phyloP scores from a whole-genome alignment of 768 basidiomycete genomes.

The Holtermanniella nyarrowii region DNA sequence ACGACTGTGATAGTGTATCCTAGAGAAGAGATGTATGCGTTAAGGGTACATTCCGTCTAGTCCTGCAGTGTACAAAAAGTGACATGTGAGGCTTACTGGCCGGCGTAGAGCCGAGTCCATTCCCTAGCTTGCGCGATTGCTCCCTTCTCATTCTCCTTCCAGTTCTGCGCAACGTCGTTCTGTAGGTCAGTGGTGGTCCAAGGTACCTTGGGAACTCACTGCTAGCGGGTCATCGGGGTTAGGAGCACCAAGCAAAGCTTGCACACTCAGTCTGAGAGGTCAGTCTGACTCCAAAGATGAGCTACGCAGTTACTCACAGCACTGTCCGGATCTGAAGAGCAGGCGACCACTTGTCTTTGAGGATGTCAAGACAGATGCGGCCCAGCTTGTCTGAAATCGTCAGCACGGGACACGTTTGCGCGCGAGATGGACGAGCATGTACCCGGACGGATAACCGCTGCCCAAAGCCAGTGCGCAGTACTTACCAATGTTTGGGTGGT shows the following conservation, averaged over 20 bases:
- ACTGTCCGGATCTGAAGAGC: conserved; percentile 98
- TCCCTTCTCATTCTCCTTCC: conserved; percentile 92
- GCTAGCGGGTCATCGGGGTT: conserved; percentile 55
- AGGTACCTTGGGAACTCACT: conserved; percentile 1
- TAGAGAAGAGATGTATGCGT: too few species aligned
- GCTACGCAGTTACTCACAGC: conserved; percentile 41
- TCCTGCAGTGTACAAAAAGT: neutral
- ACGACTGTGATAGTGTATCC: too few species aligned
- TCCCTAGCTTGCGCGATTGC: conserved; percentile 85
- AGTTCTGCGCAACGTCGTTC: conserved; percentile 70
- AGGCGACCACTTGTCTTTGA: conserved; percentile 99
- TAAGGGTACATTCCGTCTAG: neutral
- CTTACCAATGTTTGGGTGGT: conserved; percentile 98
- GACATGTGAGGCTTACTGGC: conserved; percentile 5
- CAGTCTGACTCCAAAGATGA: neutral
- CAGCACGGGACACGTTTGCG: neutral
- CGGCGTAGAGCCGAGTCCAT: conserved; percentile 88
- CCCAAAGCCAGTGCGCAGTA: conserved; percentile 4
- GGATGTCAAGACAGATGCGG: conserved; percentile 92
- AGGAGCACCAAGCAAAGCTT: conserved; percentile 89
- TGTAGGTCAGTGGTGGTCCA: neutral
- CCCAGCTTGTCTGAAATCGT: conserved; percentile 79
- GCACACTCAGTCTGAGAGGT: conserved; percentile 70
- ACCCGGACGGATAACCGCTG: too few species aligned
- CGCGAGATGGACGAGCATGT: neutral